phyloP scores from a whole-genome alignment of 2,329 filamentous ascomycete genomes.

The Cucurbitaria berberidis region DNA sequence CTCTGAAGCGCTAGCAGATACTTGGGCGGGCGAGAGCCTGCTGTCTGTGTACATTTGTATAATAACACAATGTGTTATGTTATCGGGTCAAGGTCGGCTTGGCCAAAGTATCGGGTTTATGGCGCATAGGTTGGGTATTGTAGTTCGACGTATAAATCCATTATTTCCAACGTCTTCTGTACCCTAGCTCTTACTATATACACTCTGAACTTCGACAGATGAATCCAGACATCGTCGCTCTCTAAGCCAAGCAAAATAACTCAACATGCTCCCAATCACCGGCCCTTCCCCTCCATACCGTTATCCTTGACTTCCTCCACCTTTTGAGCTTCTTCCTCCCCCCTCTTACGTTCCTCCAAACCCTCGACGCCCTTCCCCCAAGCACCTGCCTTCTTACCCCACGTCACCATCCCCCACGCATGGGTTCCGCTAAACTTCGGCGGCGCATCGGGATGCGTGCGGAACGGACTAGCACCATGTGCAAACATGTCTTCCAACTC shows the following conservation, averaged over 20 bases:
- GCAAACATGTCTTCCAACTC: constrained; percentile 45
- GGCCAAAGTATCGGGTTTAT: not conserved
- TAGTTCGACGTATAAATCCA: not conserved
- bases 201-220: not conserved
- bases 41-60: not conserved
- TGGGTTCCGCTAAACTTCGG: constrained; percentile 61
- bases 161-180: not conserved
- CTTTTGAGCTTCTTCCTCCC: constrained; percentile 28
- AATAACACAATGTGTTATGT: not conserved
- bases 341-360: constrained; percentile 48
- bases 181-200: not conserved
- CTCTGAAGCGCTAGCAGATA: constrained; percentile 34
- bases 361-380: constrained; percentile 60
- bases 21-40: not conserved
- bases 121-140: not conserved
- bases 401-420: constrained; percentile 60
- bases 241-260: not conserved
- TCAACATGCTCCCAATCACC: not conserved
- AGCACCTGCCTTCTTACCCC: constrained; percentile 60
- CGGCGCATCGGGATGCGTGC: constrained; percentile 53
- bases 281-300: not conserved
- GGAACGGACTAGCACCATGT: constrained; percentile 55
- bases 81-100: not conserved
- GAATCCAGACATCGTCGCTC: no score
- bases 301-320: not conserved